Evolutionary conservation across 257 asterid species (phyloP), one percentile per base, ranked within the genome.

Genomic region (Penstemon davidsonii): DNA sequence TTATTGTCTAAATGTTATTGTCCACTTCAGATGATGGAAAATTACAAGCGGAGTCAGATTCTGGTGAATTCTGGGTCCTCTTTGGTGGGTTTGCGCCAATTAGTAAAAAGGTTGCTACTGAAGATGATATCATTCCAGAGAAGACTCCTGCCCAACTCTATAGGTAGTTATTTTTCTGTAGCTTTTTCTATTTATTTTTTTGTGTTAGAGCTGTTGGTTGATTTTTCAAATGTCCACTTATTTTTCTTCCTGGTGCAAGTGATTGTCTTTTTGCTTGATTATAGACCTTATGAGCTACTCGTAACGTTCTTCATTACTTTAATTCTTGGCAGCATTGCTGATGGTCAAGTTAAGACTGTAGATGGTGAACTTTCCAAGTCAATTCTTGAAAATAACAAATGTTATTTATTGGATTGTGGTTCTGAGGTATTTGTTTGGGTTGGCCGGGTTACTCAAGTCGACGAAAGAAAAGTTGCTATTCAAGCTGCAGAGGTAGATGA

Each of bases 41-140:
- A 58, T 76, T 94, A 76, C 94, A 87, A 82, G 94, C 97, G 2
- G 99, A 94, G 82, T 79, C 95, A 10, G 96, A 83, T 87, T 88
- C 99, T 81, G 99, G 99, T 82, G 97, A 87, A 66, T 94, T 94
- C 61, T 94, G 99, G 99, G 92, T 91, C 65, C 96, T 94, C 55
- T 94, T 94, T 82, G 99, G 99, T 65, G 99, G 99, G 71, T 94
- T 88, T 82, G 99, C 99, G 70, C 97, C 99, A 64, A 94, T 94
- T 60, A 87, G 95, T 59, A 94, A 89, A 78, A 94, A 89, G 85
- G 87, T 94, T 79, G 81, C 83, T 55, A 79, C 82, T 43, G 98
- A 91, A 77, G 96, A 94, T 81, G 99, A 94, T 76, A 80, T 94
- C 74, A 60, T 89, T 63, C 89, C 95, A 3, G 98, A 91, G 82